Evolutionary conservation across 2,329 filamentous ascomycete genomes (phyloP).

Genomic region (Cladosporium cucumerinum): DNA sequence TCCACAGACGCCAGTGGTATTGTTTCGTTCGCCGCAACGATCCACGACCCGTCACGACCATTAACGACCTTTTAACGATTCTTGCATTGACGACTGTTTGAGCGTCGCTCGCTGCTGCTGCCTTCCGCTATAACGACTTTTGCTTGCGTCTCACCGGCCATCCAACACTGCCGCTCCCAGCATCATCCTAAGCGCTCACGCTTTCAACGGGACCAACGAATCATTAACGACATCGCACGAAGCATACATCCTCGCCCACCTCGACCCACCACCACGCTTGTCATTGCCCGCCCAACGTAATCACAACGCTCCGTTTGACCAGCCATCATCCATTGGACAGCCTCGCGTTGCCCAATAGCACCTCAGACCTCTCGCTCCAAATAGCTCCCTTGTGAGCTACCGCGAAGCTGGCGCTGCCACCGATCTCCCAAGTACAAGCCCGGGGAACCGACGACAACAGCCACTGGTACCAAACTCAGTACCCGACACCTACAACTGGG

Average conservation of each 20-base stretch:
- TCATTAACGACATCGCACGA: conserved; percentile 15
- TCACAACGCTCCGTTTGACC: neutral
- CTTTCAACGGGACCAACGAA: conserved; percentile 15
- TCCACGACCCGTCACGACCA: conserved; percentile 35
- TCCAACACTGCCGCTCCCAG: conserved; percentile 6
- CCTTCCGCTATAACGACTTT: conserved; percentile 15
- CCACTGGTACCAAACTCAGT: conserved; percentile 16
- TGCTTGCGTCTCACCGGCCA: conserved; percentile 16
- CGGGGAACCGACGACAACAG: conserved; percentile 62
- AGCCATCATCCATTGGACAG: conserved; percentile 12
- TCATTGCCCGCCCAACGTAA: neutral
- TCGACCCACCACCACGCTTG: neutral
- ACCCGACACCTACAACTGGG: conserved; percentile 14
- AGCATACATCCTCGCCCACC: neutral
- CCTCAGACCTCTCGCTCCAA: neutral
- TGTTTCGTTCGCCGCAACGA: conserved; percentile 27
- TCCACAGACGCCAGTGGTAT: conserved; percentile 21
- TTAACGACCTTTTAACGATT: conserved; percentile 32
- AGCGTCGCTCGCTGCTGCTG: conserved; percentile 27
- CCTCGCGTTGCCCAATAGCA: conserved; percentile 8
- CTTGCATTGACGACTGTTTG: conserved; percentile 34
- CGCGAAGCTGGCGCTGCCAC: conserved; percentile 93
- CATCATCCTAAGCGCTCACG: conserved; percentile 12
- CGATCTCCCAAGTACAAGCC: conserved; percentile 78
- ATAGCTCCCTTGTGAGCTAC: conserved; percentile 43